These are phyloP conservation scores for Neobulgaria alba DNA, from an alignment of 2,329 filamentous ascomycete genomes.

Conservation along the genomic window DNA sequence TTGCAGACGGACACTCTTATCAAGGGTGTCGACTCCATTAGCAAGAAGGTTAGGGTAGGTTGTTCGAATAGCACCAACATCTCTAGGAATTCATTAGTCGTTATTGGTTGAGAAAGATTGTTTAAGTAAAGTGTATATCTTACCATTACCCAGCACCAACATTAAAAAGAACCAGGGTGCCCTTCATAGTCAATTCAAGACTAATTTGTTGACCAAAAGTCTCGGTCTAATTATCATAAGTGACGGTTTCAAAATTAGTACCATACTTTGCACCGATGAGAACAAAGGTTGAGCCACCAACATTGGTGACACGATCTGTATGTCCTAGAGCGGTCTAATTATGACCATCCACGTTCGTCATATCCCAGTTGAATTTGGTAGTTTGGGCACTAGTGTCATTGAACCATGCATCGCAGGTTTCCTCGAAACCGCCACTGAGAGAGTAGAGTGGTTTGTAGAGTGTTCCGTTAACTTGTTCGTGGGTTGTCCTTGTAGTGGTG, in stretches of 20 bases:
- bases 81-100: conserved; percentile 1
- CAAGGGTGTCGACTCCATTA: conserved; percentile 4
- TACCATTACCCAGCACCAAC: no score
- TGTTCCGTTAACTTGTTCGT: conserved; percentile 6
- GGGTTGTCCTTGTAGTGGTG: conserved; percentile 2
- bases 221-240: no score
- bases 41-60: conserved; percentile 7
- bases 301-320: not conserved
- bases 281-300: conserved; percentile 1
- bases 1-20: conserved; percentile 3
- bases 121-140: no score
- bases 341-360: conserved; percentile 7
- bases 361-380: conserved; percentile 6
- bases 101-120: no score
- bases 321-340: conserved; percentile 9
- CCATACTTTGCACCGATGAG: no score
- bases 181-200: no score
- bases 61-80: conserved; percentile 6
- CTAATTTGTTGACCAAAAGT: no score
- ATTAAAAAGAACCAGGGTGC: no score
- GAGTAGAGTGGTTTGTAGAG: conserved; percentile 8
- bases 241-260: no score
- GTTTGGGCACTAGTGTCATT: conserved; percentile 3
- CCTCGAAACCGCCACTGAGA: conserved; percentile 5
- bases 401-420: conserved; percentile 8